Evolutionary conservation across 1,284 basidiomycete genomes (phyloP), one percentile per base, ranked within the genome.

Genomic region (Tilletiopsis washingtonensis): DNA sequence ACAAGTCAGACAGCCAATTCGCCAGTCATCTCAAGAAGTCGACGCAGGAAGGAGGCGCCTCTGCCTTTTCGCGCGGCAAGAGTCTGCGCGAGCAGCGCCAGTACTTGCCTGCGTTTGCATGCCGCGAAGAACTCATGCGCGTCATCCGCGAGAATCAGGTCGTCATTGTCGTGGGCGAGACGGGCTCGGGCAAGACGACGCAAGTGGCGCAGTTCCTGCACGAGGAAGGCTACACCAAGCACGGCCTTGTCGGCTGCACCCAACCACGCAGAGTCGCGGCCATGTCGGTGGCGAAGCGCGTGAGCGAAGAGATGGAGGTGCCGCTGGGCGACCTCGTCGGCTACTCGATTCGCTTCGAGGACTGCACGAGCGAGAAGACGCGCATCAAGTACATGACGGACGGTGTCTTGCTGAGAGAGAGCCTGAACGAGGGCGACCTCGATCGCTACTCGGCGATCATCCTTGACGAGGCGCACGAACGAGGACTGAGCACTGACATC

Each of bases 281-380:
- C 11, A 97, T 98, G 91, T 91, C 88, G 14, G 93, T 97, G 3
- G 93, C 93, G 6, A 97, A 97, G 76, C 90, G 93, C 76, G 93
- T 97, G 51, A 91, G 88, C 70, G 93, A 98, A 70, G 93, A 98
- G 75, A 81, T 81, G 79, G 78, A 79, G 67, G 77, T 78, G 75
- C 85, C 88, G 76, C 80, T 97, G 0, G 93, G 93, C 5, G 78
- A 80, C 2, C 82, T 82, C 1, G 93, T 98, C 14, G 93, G 93
- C 5, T 97, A 98, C 73, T 88, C 91, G 14, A 97, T 98, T 70
- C 88, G 93, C 55, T 97, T 97, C 67, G 93, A 98, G 74, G 93
- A 97, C 71, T 93, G 89, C 68, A 97, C 93, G 0, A 85, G 85
- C 0, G 78, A 84, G 2, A 84, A 89, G 40, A 98, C 93, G 1